Conservation (phyloP, 768 basidiomycete genomes). For the Lentinula aciculospora region DNA sequence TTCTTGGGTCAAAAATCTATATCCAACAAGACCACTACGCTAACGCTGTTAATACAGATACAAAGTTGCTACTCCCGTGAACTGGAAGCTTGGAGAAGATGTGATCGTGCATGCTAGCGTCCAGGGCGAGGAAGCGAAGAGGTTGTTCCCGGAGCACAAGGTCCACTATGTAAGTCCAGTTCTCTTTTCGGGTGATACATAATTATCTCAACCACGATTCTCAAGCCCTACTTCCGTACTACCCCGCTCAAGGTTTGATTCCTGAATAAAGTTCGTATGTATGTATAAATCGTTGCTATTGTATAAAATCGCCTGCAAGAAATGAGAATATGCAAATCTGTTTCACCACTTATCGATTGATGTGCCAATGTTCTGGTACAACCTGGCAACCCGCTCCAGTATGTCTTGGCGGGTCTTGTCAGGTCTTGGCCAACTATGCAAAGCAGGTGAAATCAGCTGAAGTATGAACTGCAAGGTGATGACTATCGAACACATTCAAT, state of each 20-base stretch:
- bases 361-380: no score
- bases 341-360: no score
- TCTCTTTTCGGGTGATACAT: not conserved
- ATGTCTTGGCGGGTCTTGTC: no score
- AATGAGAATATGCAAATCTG: no score
- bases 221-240: constrained; percentile 84
- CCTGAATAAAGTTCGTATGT: not conserved
- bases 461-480: no score
- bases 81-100: constrained; percentile 92
- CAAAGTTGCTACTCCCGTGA: constrained; percentile 83
- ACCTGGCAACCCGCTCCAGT: no score
- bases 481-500: no score
- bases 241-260: constrained; percentile 35
- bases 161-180: constrained; percentile 63
- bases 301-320: no score
- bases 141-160: constrained; percentile 80
- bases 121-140: constrained; percentile 83
- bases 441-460: no score
- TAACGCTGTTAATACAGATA: constrained; percentile 22
- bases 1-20: no score
- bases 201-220: not conserved
- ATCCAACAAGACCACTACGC: not conserved
- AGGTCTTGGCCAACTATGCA: no score
- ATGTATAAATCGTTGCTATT: not conserved
- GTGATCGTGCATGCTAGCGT: constrained; percentile 91